Percentiles rank a stretch among this genome's conserved stretches.
Conservation (phyloP, 805 yeast species). For the Debaryomyces tyrocola region DNA sequence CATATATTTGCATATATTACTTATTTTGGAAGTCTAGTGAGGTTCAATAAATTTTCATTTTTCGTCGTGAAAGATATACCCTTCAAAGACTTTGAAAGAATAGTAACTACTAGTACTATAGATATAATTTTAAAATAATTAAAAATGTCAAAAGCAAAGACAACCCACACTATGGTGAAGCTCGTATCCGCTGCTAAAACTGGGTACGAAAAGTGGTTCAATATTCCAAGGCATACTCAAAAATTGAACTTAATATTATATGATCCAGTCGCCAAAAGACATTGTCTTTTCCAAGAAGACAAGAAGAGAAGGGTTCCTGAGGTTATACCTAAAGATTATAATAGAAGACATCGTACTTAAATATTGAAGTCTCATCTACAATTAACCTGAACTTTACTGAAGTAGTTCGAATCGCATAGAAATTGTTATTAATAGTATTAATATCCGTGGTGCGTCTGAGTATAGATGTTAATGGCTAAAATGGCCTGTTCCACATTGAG, state of each 20-base stretch:
- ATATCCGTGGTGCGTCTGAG: too few relatives aligned
- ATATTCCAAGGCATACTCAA: conserved; percentile 80
- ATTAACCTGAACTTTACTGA: too few relatives aligned
- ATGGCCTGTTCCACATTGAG: too few relatives aligned
- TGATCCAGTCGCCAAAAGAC: conserved; percentile 85
- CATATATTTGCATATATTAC: conserved; percentile 1
- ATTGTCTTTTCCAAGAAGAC: conserved; percentile 85
- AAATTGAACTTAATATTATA: conserved; percentile 79
- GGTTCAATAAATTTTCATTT: background rate
- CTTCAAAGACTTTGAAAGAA: too few relatives aligned
- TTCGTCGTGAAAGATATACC: background rate
- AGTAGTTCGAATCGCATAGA: background rate
- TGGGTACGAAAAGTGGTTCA: conserved; percentile 79
- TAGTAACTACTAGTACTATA: too few relatives aligned
- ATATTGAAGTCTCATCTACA: too few relatives aligned
- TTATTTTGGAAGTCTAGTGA: conserved; percentile 5
- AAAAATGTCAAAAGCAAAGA: conserved; percentile 55
- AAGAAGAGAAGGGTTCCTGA: conserved; percentile 80
- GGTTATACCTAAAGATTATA: conserved; percentile 35
- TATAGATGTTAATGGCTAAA: too few relatives aligned
- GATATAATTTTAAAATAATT: background rate
- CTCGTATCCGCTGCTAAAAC: conserved; percentile 88
- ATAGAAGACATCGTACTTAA: conserved; percentile 22
- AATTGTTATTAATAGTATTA: background rate
- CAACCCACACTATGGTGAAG: conserved; percentile 79